Evolutionary conservation across 2,329 filamentous ascomycete species (phyloP).

Genomic region (Talaromyces sp.): DNA sequence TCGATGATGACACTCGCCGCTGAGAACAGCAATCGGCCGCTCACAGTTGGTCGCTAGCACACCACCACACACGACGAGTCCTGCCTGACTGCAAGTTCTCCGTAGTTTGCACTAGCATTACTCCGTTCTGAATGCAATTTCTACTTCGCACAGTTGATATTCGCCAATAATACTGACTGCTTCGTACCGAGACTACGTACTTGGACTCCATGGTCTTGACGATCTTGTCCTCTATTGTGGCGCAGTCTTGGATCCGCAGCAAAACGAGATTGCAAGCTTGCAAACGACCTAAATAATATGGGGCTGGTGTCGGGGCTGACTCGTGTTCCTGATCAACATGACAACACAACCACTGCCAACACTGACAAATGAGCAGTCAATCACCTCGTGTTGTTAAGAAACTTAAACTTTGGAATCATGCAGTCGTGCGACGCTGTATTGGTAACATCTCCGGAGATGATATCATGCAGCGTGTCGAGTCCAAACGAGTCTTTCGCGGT

Average conservation of each 20-base stretch:
- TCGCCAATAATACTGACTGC: not conserved
- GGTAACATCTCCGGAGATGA: not conserved
- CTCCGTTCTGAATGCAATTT: no score
- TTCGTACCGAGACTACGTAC: not conserved
- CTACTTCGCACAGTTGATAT: not conserved
- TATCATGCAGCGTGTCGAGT: not conserved
- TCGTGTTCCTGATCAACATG: not conserved
- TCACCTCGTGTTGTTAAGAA: not conserved
- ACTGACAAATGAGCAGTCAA: not conserved
- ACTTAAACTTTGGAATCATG: not conserved
- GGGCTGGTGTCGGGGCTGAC: not conserved
- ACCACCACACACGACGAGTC: no score
- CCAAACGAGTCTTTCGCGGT: not conserved
- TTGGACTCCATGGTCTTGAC: not conserved
- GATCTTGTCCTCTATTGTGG: not conserved
- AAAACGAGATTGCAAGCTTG: no score
- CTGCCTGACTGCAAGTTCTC: no score
- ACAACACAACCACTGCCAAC: not conserved
- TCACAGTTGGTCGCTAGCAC: not conserved
- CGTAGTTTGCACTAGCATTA: no score
- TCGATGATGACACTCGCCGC: not conserved
- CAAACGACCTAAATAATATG: not conserved
- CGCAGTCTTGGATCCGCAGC: not conserved
- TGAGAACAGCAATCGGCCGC: not conserved
- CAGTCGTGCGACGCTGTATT: not conserved